A percentile compares a stretch with the other conserved stretches of the same genome.
Evolutionary conservation across 2,329 filamentous ascomycete genomes (phyloP).

Genomic region (Trichoderma sp.): DNA sequence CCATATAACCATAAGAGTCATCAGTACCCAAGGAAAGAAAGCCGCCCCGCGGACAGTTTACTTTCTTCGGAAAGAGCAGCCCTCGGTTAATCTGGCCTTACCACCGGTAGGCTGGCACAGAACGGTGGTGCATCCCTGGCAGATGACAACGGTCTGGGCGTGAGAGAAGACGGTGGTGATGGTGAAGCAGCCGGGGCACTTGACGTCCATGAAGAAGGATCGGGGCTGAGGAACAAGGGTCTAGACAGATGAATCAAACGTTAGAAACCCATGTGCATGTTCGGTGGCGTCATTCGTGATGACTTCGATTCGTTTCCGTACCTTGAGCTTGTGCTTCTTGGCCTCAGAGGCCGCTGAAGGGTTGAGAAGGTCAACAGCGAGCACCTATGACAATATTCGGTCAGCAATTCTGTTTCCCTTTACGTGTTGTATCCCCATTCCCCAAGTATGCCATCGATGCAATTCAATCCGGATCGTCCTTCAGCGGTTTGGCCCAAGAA

Average conservation of each 20-base stretch:
- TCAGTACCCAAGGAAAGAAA: constrained; percentile 50
- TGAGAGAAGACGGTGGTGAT: constrained; percentile 99
- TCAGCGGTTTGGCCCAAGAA: not conserved
- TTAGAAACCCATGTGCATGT: constrained; percentile 24
- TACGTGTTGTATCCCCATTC: not conserved
- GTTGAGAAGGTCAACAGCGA: constrained; percentile 99
- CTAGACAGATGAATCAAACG: constrained; percentile 43
- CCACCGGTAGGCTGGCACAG: constrained; percentile 99
- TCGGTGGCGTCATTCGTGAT: not conserved
- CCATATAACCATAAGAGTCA: constrained; percentile 49
- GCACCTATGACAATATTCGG: constrained; percentile 67
- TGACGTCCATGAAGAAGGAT: constrained; percentile 99
- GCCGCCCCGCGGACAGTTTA: constrained; percentile 60
- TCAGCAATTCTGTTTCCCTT: constrained; percentile 44
- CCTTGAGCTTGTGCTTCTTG: constrained; percentile 99
- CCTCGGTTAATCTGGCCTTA: constrained; percentile 98
- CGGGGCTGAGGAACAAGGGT: constrained; percentile 92
- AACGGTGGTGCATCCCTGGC: constrained; percentile 98
- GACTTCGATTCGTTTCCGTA: constrained; percentile 45
- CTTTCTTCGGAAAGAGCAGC: constrained; percentile 99
- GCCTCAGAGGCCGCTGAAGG: constrained; percentile 95
- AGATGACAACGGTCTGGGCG: constrained; percentile 99
- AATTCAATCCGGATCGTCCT: constrained; percentile 21
- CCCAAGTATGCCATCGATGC: constrained; percentile 16
- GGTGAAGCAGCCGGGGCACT: constrained; percentile 99